Evolutionary conservation across 176 grass and related monocot genomes (phyloP), one percentile per base, ranked within the genome.

Genomic region (Oryza punctata): DNA sequence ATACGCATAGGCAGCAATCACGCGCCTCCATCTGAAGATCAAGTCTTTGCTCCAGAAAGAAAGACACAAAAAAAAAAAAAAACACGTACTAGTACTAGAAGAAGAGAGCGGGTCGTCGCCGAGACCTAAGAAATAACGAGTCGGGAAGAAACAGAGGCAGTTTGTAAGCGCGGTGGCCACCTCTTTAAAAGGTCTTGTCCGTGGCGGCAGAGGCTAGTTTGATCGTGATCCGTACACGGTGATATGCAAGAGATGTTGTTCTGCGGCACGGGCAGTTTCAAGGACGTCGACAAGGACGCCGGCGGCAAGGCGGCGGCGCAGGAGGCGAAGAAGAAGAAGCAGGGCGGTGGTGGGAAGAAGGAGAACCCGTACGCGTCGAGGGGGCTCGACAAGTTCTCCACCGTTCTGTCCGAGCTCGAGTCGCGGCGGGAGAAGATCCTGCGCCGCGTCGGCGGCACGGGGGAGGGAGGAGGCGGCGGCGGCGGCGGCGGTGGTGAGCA

Each of bases 331-430:
- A 81, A 87, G 63, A 45, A 52, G 38, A 77, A 78, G 26, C 25
- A 33, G 7, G 9, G 23, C 2, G 19, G 65, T 32, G n/a, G 29
- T 10, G 12, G 64, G 16, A 90, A 69, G 82, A 87, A 85, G 83
- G 80, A 76, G 67, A 90, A 98, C 74, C 96, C 93, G 8, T 98
- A 90, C 59, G 84, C 96, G 61, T 76, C 87, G 70, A 85, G 89
- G 38, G 96, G 96, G 46, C 93, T 98, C 1, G 96, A 98, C 77
- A 98, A 98, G 87, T 98, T 91, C 96, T 95, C 93, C 69, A 87
- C 89, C 41, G 85, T 98, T 60, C 10, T 94, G 14, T 84, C 85
- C 1, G 96, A 98, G 80, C 96, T 98, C 29, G 87, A 98, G 85
- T 84, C 93, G 14, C 84, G 85, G 70, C 78, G 90, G 66, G 83